These are phyloP conservation scores for Pelargonium australe DNA, from an alignment of 441 rosid genomes.

Conservation along the genomic window DNA sequence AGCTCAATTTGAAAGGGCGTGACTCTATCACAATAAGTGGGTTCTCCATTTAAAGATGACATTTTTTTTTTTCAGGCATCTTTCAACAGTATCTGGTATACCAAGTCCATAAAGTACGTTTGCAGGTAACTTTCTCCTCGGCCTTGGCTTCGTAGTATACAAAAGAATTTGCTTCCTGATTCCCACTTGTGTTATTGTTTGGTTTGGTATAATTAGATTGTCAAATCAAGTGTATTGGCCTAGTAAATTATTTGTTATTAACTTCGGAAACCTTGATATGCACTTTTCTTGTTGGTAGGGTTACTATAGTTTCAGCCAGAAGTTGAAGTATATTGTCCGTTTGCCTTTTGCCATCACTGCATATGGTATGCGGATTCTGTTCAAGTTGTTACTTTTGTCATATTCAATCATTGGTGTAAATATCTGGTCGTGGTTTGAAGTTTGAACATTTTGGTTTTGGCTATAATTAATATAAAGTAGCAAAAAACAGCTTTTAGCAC, in stretches of 20 bases:
- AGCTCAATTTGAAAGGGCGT: background rate
- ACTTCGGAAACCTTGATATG: slow-evolving; percentile 18
- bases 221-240: background rate
- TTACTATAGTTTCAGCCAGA: slow-evolving; percentile 96
- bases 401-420: slow-evolving; percentile 6
- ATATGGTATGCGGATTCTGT: slow-evolving; percentile 46
- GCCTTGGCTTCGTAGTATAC: slow-evolving; percentile 1
- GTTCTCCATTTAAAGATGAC: slow-evolving; percentile 16
- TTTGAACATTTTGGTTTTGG: background rate
- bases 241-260: background rate
- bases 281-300: slow-evolving; percentile 45
- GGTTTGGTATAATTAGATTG: slow-evolving; percentile 1
- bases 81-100: slow-evolving; percentile 83
- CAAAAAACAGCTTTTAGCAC: background rate
- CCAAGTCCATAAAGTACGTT: slow-evolving; percentile 87
- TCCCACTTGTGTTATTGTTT: slow-evolving; percentile 8
- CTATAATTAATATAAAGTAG: background rate
- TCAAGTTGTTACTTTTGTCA: slow-evolving; percentile 10
- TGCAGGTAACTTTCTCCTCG: slow-evolving; percentile 47
- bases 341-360: slow-evolving; percentile 84
- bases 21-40: background rate
- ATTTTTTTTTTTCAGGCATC: slow-evolving; percentile 46
- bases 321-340: slow-evolving; percentile 89
- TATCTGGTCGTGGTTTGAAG: background rate
- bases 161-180: slow-evolving; percentile 3